Evolutionary conservation across 495 filamentous ascomycete species (phyloP).

Genomic region (Aspergillus asperescens): DNA sequence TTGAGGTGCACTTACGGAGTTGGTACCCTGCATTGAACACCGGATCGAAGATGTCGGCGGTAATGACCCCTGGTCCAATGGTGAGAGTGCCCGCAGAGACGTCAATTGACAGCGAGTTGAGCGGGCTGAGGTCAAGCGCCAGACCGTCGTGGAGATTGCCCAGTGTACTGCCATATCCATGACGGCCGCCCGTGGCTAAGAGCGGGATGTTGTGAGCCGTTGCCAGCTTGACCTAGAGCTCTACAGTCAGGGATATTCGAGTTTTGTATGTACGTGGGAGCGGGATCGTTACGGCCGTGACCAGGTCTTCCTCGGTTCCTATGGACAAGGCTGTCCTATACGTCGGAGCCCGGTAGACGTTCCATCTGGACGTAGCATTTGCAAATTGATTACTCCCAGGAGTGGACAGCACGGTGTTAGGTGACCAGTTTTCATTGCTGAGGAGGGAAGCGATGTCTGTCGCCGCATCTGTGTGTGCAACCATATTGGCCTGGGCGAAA

Average conservation of each 20-base stretch:
- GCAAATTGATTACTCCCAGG: not conserved
- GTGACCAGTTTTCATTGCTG: not conserved
- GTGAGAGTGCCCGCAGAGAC: not conserved
- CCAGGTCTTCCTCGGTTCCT: not conserved
- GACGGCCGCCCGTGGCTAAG: not conserved
- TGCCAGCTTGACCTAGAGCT: not conserved
- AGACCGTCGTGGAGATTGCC: not conserved
- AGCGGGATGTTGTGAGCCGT: not conserved
- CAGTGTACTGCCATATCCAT: not conserved
- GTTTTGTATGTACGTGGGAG: too few species aligned
- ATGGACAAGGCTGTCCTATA: not conserved
- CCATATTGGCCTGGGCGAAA: not conserved
- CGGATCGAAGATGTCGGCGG: not conserved
- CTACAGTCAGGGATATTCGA: not conserved
- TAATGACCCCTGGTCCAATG: not conserved
- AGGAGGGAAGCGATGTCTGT: not conserved
- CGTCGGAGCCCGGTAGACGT: not conserved
- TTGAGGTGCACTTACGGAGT: not conserved
- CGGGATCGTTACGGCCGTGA: not conserved
- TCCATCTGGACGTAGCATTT: not conserved
- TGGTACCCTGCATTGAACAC: not conserved
- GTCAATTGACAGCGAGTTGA: not conserved
- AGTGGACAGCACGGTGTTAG: not conserved
- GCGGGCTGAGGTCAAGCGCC: not conserved
- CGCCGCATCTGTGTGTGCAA: not conserved